Base-by-base conservation (phyloP, 1,139 yeast genomes). In the Sugiyamaella pinicola region DNA sequence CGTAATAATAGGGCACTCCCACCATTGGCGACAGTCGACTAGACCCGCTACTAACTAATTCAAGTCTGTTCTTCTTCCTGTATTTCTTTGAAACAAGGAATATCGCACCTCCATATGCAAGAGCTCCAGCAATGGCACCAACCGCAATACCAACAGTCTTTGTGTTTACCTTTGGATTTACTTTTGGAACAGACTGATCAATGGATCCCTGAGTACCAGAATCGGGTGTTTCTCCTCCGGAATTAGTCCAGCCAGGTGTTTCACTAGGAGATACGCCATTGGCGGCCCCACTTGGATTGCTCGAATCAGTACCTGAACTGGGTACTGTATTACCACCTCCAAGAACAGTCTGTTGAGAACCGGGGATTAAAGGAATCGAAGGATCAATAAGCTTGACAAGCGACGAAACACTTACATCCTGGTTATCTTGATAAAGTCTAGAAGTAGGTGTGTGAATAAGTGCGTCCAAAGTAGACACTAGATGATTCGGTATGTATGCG, bases 381-480 rank as follows among this genome's bases (percentile, higher is more conserved):
- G 72, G 67, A 54, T 74, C 77, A 56, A 74, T 74, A 53, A 73
- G 64, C 42, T 59, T 58, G 73, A 72, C 69, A 49, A 74, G 60
- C 18, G 68, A 55, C 24, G 61, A 56, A 28, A 72, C 72, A 47
- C 70, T 62, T 35, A 63, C 39, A 57, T 65, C 67, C 17, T 40
- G 26, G 40, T 70, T 67, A 58, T 69, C 66, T 51, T 59, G 55
- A 61, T 72, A 74, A 47, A 74, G 61, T 37, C 56, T 53, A 6
- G 69, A 73, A 34, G 64, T 61, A 12, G 67, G 66, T 41, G 64
- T 67, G 50, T 60, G 66, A 45, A 74, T 55, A 48, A 61, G 58
- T 4, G 62, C 61, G 34, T 64, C 61, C 41, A 71, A 58, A 4
- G 61, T 56, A 5, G 61, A 51, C 2, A 72, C 68, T 31, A 54